These are phyloP conservation scores for Remersonia thermophila DNA, from an alignment of 2,329 filamentous ascomycete species.

Conservation along the genomic window DNA sequence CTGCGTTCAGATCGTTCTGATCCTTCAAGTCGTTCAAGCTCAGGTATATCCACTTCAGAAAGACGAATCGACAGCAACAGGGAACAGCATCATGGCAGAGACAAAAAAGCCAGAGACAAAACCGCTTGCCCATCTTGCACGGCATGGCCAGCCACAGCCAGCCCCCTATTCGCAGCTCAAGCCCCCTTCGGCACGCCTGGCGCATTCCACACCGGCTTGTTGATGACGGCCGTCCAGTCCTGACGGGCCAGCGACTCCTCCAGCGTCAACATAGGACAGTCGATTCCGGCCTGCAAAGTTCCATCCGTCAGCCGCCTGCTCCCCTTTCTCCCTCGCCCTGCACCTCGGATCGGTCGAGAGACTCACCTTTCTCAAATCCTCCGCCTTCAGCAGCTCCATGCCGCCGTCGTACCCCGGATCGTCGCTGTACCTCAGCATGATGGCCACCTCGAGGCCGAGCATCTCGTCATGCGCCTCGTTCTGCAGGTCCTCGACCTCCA, in stretches of 20 bases:
- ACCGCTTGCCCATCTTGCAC: too few relatives aligned
- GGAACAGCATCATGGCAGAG: too few relatives aligned
- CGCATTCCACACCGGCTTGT: slow-evolving; percentile 8
- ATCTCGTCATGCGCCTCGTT: slow-evolving; percentile 26
- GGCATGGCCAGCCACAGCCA: too few relatives aligned
- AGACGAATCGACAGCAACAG: too few relatives aligned
- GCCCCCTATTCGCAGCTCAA: too few relatives aligned
- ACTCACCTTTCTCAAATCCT: slow-evolving; percentile 32
- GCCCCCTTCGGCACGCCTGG: too few relatives aligned
- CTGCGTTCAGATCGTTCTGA: too few relatives aligned
- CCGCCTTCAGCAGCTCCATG: slow-evolving; percentile 29
- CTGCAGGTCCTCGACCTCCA: slow-evolving; percentile 30
- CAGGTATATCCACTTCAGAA: too few relatives aligned
- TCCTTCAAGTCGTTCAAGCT: too few relatives aligned
- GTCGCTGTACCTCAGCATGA: slow-evolving; percentile 36
- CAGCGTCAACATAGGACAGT: slow-evolving; percentile 30
- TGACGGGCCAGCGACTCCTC: slow-evolving; percentile 25
- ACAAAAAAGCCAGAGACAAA: too few relatives aligned
- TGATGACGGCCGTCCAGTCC: slow-evolving; percentile 23
- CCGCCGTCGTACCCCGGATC: slow-evolving; percentile 38
- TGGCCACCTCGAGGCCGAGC: slow-evolving; percentile 30
- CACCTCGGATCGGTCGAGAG: not conserved
- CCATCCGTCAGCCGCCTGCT: slow-evolving; percentile 6
- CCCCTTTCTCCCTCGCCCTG: not conserved
- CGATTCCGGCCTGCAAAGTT: slow-evolving; percentile 30